phyloP scores from a whole-genome alignment of 23 red algal species.

The Gracilaria vermiculophylla region DNA sequence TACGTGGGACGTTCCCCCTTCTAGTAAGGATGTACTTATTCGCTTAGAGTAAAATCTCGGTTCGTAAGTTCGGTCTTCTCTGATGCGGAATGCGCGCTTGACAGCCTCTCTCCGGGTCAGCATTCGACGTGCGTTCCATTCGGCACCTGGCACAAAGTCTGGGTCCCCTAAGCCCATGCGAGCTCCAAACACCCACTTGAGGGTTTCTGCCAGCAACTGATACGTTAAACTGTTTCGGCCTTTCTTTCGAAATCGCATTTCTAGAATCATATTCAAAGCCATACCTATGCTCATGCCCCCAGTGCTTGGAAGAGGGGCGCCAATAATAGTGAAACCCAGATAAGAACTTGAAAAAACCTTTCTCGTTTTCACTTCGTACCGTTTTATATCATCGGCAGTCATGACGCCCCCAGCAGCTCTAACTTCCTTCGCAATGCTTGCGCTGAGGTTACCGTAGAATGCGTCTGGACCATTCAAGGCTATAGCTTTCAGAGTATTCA shows the following conservation, averaged over 20 bases:
- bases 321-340: constrained; percentile 65
- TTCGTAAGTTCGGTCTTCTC: constrained; percentile 12
- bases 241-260: constrained; percentile 40
- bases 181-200: constrained; percentile 85
- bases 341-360: constrained; percentile 59
- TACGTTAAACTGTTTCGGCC: constrained; percentile 61
- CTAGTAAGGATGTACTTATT: constrained; percentile 31
- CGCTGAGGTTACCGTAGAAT: constrained; percentile 68
- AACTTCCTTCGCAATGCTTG: constrained; percentile 61
- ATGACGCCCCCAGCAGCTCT: constrained; percentile 72
- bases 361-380: constrained; percentile 51
- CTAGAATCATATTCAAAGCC: constrained; percentile 78
- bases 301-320: constrained; percentile 71
- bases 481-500: constrained; percentile 59
- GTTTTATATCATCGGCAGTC: constrained; percentile 67
- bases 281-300: constrained; percentile 82
- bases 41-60: constrained; percentile 46
- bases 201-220: constrained; percentile 63
- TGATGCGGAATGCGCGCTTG: constrained; percentile 9
- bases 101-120: constrained; percentile 53
- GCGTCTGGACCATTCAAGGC: constrained; percentile 60
- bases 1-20: constrained; percentile 90
- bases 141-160: constrained; percentile 69
- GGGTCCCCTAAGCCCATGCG: constrained; percentile 87
- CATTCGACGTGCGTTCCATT: constrained; percentile 63